Evolutionary conservation across 2,329 filamentous ascomycete genomes (phyloP).

Genomic region (Paracamarosporium sp.): DNA sequence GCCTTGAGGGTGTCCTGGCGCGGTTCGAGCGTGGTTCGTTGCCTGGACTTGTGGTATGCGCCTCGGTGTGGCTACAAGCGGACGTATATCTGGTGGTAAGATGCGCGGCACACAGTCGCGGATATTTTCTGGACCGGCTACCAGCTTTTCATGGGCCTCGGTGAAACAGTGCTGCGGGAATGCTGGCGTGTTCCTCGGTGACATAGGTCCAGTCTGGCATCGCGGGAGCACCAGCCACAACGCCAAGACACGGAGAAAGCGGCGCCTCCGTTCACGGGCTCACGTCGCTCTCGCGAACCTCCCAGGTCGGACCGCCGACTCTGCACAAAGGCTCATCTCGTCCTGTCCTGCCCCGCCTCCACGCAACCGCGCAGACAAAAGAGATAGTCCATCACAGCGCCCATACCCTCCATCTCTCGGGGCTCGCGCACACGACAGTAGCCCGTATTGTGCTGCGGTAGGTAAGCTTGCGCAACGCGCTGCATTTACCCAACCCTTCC

Average conservation of each 20-base stretch:
- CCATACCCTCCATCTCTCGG: background rate
- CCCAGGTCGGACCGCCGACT: background rate
- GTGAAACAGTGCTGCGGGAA: background rate
- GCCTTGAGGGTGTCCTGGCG: background rate
- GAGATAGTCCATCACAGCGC: background rate
- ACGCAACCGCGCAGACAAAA: constrained; percentile 19
- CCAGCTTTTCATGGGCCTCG: background rate
- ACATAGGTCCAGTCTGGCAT: constrained; percentile 5
- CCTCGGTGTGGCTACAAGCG: background rate
- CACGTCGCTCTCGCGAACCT: constrained; percentile 6
- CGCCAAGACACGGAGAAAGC: constrained; percentile 12
- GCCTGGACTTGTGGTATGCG: background rate
- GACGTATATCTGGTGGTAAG: background rate
- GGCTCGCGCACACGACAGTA: constrained; percentile 4
- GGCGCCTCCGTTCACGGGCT: constrained; percentile 1
- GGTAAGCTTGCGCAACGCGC: constrained; percentile 10
- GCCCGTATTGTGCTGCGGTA: no score
- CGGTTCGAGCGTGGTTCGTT: background rate
- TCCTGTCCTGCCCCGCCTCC: constrained; percentile 2
- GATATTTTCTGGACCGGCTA: background rate
- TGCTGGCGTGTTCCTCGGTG: background rate
- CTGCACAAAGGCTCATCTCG: constrained; percentile 4
- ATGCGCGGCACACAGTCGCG: background rate
- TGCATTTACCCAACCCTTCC: constrained; percentile 18
- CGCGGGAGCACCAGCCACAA: constrained; percentile 12